Base-by-base conservation (phyloP, 2,329 filamentous ascomycete genomes). In the Neopestalotiopsis sp. region DNA sequence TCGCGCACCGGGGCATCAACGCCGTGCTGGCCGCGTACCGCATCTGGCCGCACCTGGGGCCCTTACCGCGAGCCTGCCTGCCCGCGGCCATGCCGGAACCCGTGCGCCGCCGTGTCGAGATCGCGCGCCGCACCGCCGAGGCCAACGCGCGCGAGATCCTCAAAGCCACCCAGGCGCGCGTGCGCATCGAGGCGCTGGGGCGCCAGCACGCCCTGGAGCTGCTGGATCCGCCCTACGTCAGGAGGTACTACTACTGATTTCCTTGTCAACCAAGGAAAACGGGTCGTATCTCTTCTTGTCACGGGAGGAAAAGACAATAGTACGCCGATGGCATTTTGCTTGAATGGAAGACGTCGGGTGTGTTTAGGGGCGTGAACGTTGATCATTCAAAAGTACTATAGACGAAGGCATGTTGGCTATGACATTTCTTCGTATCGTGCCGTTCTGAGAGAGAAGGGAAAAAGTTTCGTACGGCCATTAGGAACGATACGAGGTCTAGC, bases 41-140 rank as follows among this genome's bases (percentile, higher is more conserved):
- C 20, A 52, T 67, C 34, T 69, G 68, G 65, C 65, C 65, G 60
- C 64, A 42, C 9, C 62, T 67, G 32, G 68, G 65, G 2, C 65
- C 68, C 30, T 24, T 67, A 60, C 68, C 68, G 14, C 65, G 68
- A 28, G 60, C 45, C 24, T 38, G 30, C 7, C 62, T 67, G 32
- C 30, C 52, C 3, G 42, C 38, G 14, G 61, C 49, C 20, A 63
- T 38, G 65, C 68, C 68, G 20, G 42, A 34, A 2, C 65, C 67
- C 49, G 59, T 69, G 7, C 68, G 67, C 45, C 20, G 49, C 17
- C 57, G 68, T 4, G 30, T 67, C 24, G 68, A 40, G 34, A 59
- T 49, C 34, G 52, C 34, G 30, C 40, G 56, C 6, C 30, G 68
- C 24, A 67, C 58, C 38, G 40, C 28, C 30, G 32, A 65, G 17